Conservation (phyloP, 768 basidiomycete genomes). For the Gloeopeniophorella convolvens region DNA sequence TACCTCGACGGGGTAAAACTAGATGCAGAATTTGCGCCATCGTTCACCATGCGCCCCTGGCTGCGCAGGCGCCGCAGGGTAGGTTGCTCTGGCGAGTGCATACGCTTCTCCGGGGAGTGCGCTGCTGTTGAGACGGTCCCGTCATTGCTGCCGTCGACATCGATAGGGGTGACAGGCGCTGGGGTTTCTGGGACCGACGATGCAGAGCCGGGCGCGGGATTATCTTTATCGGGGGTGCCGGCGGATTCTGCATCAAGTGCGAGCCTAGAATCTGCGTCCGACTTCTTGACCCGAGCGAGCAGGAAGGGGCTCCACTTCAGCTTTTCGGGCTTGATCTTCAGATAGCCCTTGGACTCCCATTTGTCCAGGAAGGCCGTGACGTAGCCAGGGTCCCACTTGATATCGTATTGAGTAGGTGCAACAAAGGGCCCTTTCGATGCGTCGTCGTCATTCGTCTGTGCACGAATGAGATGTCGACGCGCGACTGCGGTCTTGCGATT, state of each 20-base stretch:
- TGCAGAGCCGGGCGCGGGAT: slow-evolving; percentile 6
- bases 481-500: slow-evolving; percentile 61
- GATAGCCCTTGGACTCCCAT: slow-evolving; percentile 75
- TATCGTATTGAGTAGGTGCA: slow-evolving; percentile 63
- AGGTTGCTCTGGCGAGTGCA: slow-evolving; percentile 5
- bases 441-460: slow-evolving; percentile 42
- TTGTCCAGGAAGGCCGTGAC: slow-evolving; percentile 58
- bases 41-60: slow-evolving; percentile 4
- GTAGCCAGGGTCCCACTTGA: slow-evolving; percentile 63
- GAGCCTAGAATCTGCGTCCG: slow-evolving; percentile 19
- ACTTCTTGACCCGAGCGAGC: slow-evolving; percentile 41
- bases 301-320: slow-evolving; percentile 96
- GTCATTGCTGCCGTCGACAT: slow-evolving; percentile 7
- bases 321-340: slow-evolving; percentile 71
- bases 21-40: not conserved
- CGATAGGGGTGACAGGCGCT: slow-evolving; percentile 16
- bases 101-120: slow-evolving; percentile 17
- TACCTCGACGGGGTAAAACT: slow-evolving; percentile 13
- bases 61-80: slow-evolving; percentile 16
- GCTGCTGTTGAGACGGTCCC: slow-evolving; percentile 6
- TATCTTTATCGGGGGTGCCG: slow-evolving; percentile 13
- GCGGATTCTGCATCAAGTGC: slow-evolving; percentile 6
- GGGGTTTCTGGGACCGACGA: slow-evolving; percentile 18
- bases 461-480: slow-evolving; percentile 55
- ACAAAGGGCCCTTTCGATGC: slow-evolving; percentile 50